Evolutionary conservation across 2,329 filamentous ascomycete species (phyloP), one percentile per base, ranked within the genome.

Genomic region (Nemania bipapillata): DNA sequence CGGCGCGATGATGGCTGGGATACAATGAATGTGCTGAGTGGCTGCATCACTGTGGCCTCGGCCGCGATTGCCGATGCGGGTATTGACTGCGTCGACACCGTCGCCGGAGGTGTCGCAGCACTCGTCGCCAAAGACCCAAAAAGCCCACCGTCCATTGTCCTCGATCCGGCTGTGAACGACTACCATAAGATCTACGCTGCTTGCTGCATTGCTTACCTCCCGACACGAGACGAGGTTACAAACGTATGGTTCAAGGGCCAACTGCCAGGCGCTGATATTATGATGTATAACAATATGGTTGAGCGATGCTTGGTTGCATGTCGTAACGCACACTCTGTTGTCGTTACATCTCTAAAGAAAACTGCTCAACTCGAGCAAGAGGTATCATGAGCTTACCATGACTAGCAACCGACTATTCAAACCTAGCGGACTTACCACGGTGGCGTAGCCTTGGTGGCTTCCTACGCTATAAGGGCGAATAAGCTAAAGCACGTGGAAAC

Each of bases 11-110:
- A 90, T 70, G 88, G 91, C 15, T 96, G 93, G 91, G 93, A 94
- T 9, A 87, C 92, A 82, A 95, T 98, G 92, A 96, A 92, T 78
- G 92, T 97, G 52, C 83, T 99, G 22, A 91, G 93, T 28, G 93
- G 93, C 0, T 97, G 94, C 78, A 94, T 99, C 74, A 98, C 94
- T 0, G 95, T 96, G 63, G 93, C 95, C 9, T 94, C 94, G 63
- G 95, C 95, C 9, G 96, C 96, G 15, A 89, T 99, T 77, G 92
- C 92, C 2, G 96, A 99, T 82, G 96, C 96, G 0, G 94, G 94
- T 8, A 97, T 99, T 69, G 96, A 99, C 78, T 97, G 94, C 77
- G 90, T 98, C 55, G 96, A 97, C 81, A 87, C 95, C 35, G 91
- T 97, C 20, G 89, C 92, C 32, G 96, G 94, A 9, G 96, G 96